phyloP scores from a whole-genome alignment of 345 rosid species.

The Eutrema yunnanense region DNA sequence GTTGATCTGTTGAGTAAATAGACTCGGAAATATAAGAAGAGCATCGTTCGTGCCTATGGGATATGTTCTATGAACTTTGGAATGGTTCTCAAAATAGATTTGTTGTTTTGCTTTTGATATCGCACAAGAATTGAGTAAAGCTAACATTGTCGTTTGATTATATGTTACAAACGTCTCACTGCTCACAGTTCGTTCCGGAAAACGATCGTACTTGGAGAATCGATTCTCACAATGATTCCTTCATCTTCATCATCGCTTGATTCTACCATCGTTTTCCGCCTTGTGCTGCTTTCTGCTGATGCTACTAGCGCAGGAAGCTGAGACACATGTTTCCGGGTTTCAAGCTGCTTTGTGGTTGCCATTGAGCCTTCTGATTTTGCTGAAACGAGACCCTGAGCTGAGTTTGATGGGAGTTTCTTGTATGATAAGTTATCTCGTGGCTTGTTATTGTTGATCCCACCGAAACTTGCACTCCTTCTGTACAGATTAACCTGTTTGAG shows the following conservation, averaged over 20 bases:
- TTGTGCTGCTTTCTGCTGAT: conserved; percentile 4
- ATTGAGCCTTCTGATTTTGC: conserved; percentile 57
- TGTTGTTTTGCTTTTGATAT: not conserved
- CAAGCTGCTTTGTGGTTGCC: conserved; percentile 30
- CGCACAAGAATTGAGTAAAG: not conserved
- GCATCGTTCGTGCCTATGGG: not conserved
- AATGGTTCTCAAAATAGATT: not conserved
- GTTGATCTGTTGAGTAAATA: not conserved
- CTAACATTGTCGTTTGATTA: not conserved
- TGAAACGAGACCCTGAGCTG: conserved; percentile 30
- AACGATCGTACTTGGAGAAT: conserved; percentile 73
- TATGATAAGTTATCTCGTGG: conserved; percentile 37
- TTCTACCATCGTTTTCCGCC: conserved; percentile 14
- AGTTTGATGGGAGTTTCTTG: conserved; percentile 30
- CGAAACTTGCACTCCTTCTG: conserved; percentile 35
- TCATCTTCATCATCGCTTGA: conserved; percentile 52
- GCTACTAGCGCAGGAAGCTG: not conserved
- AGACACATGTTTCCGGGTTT: conserved; percentile 2
- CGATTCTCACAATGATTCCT: conserved; percentile 55
- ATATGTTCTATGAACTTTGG: not conserved
- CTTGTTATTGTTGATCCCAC: conserved; percentile 25
- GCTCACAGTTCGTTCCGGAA: conserved; percentile 31
- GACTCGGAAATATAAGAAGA: not conserved
- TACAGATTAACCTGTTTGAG: conserved; percentile 44
- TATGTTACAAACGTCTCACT: not conserved